Evolutionary conservation across 2,329 filamentous ascomycete genomes (phyloP).

Genomic region (Sporothrix dimorphospora): DNA sequence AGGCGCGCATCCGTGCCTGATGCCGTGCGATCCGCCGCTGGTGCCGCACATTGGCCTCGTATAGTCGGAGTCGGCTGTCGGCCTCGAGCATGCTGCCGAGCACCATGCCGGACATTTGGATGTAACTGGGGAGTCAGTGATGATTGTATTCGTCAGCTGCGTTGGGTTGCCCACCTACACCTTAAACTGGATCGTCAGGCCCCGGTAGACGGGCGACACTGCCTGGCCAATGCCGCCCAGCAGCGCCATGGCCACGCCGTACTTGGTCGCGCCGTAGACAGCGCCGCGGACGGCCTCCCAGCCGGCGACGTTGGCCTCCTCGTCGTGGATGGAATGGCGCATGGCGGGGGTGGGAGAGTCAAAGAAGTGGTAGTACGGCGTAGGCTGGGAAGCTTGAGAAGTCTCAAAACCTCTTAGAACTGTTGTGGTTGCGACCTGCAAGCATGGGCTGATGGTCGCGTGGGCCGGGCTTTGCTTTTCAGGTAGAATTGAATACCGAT

Average conservation of each 20-base stretch:
- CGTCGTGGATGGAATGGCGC: conserved; percentile 59
- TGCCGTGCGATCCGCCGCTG: conserved; percentile 66
- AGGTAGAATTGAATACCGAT: background rate
- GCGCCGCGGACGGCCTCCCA: conserved; percentile 73
- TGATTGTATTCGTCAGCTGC: no score
- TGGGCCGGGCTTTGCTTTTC: conserved; percentile 26
- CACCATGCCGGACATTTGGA: conserved; percentile 88
- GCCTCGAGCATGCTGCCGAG: conserved; percentile 76
- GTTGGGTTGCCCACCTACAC: no score
- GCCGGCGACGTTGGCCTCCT: conserved; percentile 70
- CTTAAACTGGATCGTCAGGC: conserved; percentile 75
- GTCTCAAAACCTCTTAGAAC: background rate
- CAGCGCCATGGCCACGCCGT: conserved; percentile 67
- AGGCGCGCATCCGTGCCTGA: conserved; percentile 48
- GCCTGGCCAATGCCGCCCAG: conserved; percentile 65
- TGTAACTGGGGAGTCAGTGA: conserved; percentile 60
- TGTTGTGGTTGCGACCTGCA: background rate
- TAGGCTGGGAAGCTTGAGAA: background rate
- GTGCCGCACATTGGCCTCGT: conserved; percentile 67
- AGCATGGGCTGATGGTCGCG: conserved; percentile 10
- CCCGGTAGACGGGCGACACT: conserved; percentile 72
- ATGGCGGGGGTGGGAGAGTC: conserved; percentile 38
- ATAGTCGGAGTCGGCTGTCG: conserved; percentile 67
- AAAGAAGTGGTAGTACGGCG: no score
- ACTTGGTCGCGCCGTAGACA: conserved; percentile 68